Evolutionary conservation across 768 basidiomycete genomes (phyloP).

Genomic region (Naganishia friedmannii): DNA sequence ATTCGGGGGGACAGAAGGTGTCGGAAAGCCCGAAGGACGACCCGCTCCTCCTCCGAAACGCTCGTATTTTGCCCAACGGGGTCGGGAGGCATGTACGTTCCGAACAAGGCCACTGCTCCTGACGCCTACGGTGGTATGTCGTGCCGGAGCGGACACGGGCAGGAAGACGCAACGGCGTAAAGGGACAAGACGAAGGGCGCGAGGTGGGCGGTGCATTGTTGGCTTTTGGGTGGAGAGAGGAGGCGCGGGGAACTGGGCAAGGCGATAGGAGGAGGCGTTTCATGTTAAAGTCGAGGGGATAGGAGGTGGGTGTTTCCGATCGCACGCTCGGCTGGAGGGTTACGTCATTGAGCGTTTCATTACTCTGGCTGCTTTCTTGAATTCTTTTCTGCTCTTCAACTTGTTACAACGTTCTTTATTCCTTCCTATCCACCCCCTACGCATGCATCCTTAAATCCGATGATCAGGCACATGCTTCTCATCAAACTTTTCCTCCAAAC

Average conservation of each 20-base stretch:
- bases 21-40: slow-evolving; percentile 6
- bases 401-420: background rate
- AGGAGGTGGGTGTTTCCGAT: too few relatives aligned
- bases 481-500: slow-evolving; percentile 41
- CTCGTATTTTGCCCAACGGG: slow-evolving; percentile 38
- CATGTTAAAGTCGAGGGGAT: background rate
- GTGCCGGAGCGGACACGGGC: background rate
- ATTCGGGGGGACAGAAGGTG: background rate
- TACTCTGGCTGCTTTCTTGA: background rate
- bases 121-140: too few relatives aligned
- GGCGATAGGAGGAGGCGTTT: background rate
- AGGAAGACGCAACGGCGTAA: too few relatives aligned
- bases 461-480: slow-evolving; percentile 17
- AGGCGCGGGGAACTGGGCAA: background rate
- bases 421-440: background rate
- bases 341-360: background rate
- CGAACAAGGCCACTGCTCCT: background rate
- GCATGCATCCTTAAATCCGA: background rate
- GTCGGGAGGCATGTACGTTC: slow-evolving; percentile 19
- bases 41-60: slow-evolving; percentile 32
- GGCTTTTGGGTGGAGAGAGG: background rate
- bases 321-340: background rate
- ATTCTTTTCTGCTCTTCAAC: background rate
- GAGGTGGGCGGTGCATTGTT: too few relatives aligned
- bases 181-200: background rate